Conservation (phyloP, 441 rosid genomes). For the Populus hybrid region DNA sequence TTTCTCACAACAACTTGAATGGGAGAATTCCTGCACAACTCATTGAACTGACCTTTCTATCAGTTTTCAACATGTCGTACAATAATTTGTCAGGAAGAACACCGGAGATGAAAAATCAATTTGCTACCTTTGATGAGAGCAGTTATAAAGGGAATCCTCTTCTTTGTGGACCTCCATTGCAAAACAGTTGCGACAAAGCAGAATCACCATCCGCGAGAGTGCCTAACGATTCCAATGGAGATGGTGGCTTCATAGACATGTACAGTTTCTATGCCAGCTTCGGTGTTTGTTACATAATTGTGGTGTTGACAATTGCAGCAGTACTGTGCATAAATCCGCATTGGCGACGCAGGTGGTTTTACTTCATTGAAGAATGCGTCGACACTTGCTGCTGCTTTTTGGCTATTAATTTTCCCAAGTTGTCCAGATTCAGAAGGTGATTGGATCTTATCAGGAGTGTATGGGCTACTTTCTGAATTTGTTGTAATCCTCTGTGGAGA, state of each 20-base stretch:
- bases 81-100: slow-evolving; percentile 20
- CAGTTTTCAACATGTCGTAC: slow-evolving; percentile 18
- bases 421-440: too few relatives aligned
- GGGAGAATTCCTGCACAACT: slow-evolving; percentile 13
- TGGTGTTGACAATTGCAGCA: neutral
- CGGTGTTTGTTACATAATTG: neutral
- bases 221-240: neutral
- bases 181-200: neutral
- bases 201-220: neutral
- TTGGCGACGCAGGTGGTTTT: slow-evolving; percentile 6
- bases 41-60: neutral
- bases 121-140: slow-evolving; percentile 19
- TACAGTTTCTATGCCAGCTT: slow-evolving; percentile 1
- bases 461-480: too few relatives aligned
- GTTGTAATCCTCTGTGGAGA: too few relatives aligned
- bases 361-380: too few relatives aligned
- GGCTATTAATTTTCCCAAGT: too few relatives aligned
- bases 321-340: slow-evolving; percentile 18
- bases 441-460: too few relatives aligned
- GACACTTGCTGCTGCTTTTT: too few relatives aligned
- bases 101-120: slow-evolving; percentile 21
- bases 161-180: slow-evolving; percentile 25
- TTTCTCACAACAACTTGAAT: slow-evolving; percentile 17
- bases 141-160: slow-evolving; percentile 21
- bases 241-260: neutral